These are phyloP conservation scores for Margaritispora aquatica DNA, from an alignment of 495 filamentous ascomycete species.

Conservation along the genomic window DNA sequence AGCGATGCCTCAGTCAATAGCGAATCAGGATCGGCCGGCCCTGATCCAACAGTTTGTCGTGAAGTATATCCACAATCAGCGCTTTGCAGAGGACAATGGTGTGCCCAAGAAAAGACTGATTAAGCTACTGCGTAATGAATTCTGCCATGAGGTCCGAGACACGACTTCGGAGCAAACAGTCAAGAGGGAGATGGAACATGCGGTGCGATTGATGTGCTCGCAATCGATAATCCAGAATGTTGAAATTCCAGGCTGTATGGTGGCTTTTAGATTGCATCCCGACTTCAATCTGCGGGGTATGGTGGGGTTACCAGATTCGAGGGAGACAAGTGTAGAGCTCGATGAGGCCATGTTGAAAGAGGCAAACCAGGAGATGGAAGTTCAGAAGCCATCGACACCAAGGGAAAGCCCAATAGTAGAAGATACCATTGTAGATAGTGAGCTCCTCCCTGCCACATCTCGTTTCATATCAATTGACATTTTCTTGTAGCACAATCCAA, in stretches of 20 bases:
- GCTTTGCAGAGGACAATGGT: not conserved
- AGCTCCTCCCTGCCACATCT: not conserved
- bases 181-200: not conserved
- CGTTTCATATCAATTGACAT: not conserved
- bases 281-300: conserved; percentile 2
- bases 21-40: not conserved
- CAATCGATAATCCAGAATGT: not conserved
- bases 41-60: not conserved
- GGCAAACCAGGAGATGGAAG: not conserved
- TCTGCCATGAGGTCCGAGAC: not conserved
- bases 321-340: not conserved
- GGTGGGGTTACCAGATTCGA: not conserved
- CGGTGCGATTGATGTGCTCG: not conserved
- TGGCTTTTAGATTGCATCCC: not conserved
- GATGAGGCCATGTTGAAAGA: not conserved
- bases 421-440: not conserved
- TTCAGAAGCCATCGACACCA: not conserved
- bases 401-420: not conserved
- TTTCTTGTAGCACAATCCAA: not conserved
- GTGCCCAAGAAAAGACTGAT: not conserved
- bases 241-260: not conserved
- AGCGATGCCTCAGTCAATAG: not conserved
- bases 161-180: not conserved
- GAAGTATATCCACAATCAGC: not conserved
- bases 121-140: not conserved